Conservation (phyloP, 306 rosid genomes). For the Astragalus glycyphyllos region DNA sequence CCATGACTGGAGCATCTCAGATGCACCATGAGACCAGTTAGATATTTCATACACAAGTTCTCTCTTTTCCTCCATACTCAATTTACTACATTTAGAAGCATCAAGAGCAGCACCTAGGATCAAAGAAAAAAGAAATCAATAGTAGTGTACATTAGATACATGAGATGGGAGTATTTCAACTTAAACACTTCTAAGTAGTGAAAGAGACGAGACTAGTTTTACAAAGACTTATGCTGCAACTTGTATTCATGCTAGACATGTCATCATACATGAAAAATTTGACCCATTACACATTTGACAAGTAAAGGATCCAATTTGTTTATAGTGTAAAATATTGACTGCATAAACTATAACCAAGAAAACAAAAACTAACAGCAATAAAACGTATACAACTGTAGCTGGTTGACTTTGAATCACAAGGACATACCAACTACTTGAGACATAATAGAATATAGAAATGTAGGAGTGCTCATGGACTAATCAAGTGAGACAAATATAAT, state of each 20-base stretch:
- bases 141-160: slow-evolving; percentile 32
- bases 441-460: slow-evolving; percentile 33
- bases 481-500: slow-evolving; percentile 45
- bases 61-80: slow-evolving; percentile 88
- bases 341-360: slow-evolving; percentile 28
- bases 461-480: slow-evolving; percentile 41
- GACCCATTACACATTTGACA: neutral
- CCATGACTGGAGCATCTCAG: slow-evolving; percentile 88
- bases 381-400: slow-evolving; percentile 16
- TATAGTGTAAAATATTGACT: slow-evolving; percentile 17
- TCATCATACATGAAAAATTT: slow-evolving; percentile 16
- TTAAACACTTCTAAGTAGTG: slow-evolving; percentile 18
- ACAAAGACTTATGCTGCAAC: slow-evolving; percentile 29
- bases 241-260: slow-evolving; percentile 35
- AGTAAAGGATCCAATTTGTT: slow-evolving; percentile 24
- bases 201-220: slow-evolving; percentile 34
- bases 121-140: slow-evolving; percentile 34
- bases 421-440: slow-evolving; percentile 52
- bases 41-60: slow-evolving; percentile 87
- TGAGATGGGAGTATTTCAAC: slow-evolving; percentile 21
- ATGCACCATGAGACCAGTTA: slow-evolving; percentile 75
- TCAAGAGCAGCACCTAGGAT: slow-evolving; percentile 62
- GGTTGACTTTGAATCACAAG: slow-evolving; percentile 51
- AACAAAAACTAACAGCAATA: slow-evolving; percentile 16
- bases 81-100: slow-evolving; percentile 63